Conservation (phyloP, 2,329 filamentous ascomycete genomes). For the Diplodia mutila region DNA sequence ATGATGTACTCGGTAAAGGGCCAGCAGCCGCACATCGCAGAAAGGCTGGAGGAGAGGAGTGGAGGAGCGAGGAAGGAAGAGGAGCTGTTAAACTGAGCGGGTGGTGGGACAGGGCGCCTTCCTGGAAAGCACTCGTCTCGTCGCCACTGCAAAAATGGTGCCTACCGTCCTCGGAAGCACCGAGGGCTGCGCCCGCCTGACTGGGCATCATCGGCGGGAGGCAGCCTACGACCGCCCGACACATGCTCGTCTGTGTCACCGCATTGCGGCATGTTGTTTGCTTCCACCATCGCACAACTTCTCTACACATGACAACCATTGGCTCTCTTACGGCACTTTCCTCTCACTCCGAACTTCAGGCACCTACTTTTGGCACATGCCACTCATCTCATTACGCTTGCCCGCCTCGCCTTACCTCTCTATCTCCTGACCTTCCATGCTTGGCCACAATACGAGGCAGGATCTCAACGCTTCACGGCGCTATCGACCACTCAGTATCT, state of each 20-base stretch:
- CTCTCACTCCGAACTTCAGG: background rate
- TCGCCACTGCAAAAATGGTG: background rate
- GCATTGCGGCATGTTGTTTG: background rate
- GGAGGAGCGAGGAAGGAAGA: background rate
- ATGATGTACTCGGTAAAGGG: slow-evolving; percentile 20
- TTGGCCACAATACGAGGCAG: background rate
- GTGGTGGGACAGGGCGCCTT: background rate
- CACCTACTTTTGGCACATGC: background rate
- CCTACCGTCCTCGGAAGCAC: background rate
- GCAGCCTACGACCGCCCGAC: slow-evolving; percentile 5
- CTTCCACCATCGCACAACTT: slow-evolving; percentile 2
- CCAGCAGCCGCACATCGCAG: slow-evolving; percentile 17
- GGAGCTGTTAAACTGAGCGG: background rate
- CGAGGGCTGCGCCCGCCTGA: background rate
- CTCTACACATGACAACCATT: background rate
- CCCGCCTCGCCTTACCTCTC: no score
- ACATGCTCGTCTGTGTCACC: slow-evolving; percentile 13
- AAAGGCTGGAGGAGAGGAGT: background rate
- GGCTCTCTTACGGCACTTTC: background rate
- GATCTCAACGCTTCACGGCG: no score
- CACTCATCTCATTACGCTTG: background rate
- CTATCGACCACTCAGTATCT: no score
- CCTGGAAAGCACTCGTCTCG: background rate
- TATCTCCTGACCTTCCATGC: background rate
- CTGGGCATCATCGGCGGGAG: background rate